Base-by-base conservation (phyloP, 116 monocot species). In the Cymodocea nodosa region DNA sequence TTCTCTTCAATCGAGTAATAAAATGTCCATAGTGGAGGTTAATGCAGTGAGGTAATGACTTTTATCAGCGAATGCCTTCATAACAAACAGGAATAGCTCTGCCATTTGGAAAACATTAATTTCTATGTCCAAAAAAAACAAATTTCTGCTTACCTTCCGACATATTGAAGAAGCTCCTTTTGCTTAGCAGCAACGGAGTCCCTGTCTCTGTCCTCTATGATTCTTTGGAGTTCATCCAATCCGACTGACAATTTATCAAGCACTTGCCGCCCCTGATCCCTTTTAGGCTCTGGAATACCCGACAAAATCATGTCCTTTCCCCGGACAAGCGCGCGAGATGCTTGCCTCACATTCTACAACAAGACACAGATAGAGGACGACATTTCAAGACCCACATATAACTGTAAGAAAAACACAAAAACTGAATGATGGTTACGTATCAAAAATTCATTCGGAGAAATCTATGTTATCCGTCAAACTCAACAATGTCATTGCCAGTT, bases 121-220 rank as follows among this genome's bases (percentile, higher is more conserved):
- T 44, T 44, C 44, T 44, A 44, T 1, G 9, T 10, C 44, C 44
- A 44, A 10, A 44, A 44, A 44, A 44, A 12, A 39, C n/a, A 62
- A 36, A 15, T 37, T 34, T 15, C 15, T 8, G 70, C 82, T 83
- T 57, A 97, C 97, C 75, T 67, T 78, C 90, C 97, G 62, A 97
- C 87, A 77, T 97, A 97, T 64, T 85, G 78, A 25, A 97, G 80
- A 75, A 97, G 81, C 67, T 97, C 97, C 68, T 91, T 87, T 63
- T 97, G 97, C 60, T 97, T 97, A 51, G 88, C 81, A 40, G 78
- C 81, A 55, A 97, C 85, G 35, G 80, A 83, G 80, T 84, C 87
- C 55, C 95, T 74, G 60, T 87, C 72, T 62, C 83, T 84, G 65
- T 90, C 82, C 72, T 95, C 90, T 0, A 95, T 74, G 63, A 95